Percentiles rank a stretch among this genome's conserved stretches.
Conservation (phyloP, 1,284 basidiomycete species). For the Waitea zeae region DNA sequence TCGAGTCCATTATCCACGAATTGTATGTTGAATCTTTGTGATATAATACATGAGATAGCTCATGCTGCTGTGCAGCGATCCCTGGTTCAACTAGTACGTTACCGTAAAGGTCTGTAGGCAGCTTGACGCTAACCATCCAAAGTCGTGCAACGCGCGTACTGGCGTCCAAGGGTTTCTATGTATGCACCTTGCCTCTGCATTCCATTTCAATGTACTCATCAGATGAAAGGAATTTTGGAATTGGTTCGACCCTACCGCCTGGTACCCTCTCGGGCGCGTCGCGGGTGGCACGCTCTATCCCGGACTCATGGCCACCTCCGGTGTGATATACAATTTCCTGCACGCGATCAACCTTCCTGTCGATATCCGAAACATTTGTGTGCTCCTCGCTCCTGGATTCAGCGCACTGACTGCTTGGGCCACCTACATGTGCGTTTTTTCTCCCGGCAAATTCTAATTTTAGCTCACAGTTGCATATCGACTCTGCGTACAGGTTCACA, state of each 20-base stretch:
- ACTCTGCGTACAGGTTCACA: slow-evolving; percentile 52
- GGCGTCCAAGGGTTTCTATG: slow-evolving; percentile 88
- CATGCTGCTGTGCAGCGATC: slow-evolving; percentile 43
- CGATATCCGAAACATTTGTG: slow-evolving; percentile 95
- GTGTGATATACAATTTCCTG: slow-evolving; percentile 88
- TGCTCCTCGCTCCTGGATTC: slow-evolving; percentile 92
- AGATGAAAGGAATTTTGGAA: slow-evolving; percentile 90
- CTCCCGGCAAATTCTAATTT: slow-evolving; percentile 7
- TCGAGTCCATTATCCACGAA: slow-evolving; percentile 99
- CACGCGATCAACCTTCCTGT: slow-evolving; percentile 87
- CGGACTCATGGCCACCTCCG: slow-evolving; percentile 94
- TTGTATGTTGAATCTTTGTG: slow-evolving; percentile 43
- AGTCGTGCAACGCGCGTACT: slow-evolving; percentile 85
- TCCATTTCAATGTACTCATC: neutral
- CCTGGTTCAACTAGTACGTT: slow-evolving; percentile 93
- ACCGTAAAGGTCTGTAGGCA: neutral
- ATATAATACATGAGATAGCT: slow-evolving; percentile 5
- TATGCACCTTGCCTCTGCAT: slow-evolving; percentile 19
- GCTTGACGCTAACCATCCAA: slow-evolving; percentile 5
- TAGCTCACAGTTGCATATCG: slow-evolving; percentile 1
- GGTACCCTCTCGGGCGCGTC: slow-evolving; percentile 96
- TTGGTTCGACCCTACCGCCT: slow-evolving; percentile 99
- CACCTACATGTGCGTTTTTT: slow-evolving; percentile 69
- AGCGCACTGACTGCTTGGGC: slow-evolving; percentile 93
- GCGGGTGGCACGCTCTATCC: slow-evolving; percentile 98